Evolutionary conservation across 2,329 filamentous ascomycete genomes (phyloP).

Genomic region (Aspergillus fijiensis): DNA sequence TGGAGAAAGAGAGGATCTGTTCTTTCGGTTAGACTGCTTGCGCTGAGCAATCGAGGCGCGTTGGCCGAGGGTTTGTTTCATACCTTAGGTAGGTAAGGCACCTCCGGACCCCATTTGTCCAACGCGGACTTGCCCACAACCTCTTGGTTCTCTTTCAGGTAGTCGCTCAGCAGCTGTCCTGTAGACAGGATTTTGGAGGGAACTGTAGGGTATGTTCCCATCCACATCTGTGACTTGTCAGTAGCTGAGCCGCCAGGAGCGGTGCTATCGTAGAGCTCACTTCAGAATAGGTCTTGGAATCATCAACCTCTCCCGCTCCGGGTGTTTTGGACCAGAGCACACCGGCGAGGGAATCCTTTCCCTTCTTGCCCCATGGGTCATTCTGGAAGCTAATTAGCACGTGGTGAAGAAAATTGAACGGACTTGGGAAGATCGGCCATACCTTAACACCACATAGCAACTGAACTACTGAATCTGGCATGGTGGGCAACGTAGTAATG

Average conservation of each 20-base stretch:
- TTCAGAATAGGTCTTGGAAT: conserved; percentile 63
- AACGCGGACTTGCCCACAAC: conserved; percentile 64
- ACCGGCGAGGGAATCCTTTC: conserved; percentile 64
- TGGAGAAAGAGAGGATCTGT: conserved; percentile 69
- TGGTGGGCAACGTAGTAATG: conserved; percentile 20
- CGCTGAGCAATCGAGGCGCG: background rate
- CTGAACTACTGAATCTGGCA: conserved; percentile 55
- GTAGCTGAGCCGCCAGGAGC: background rate
- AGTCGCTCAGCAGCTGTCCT: conserved; percentile 63
- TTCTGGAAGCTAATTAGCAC: conserved; percentile 40
- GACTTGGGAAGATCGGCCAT: conserved; percentile 1
- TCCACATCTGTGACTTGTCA: conserved; percentile 59
- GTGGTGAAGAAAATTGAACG: background rate
- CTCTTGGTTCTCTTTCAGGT: conserved; percentile 62
- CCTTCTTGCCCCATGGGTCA: conserved; percentile 71
- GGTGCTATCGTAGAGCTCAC: conserved; percentile 30
- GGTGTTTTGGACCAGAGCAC: conserved; percentile 65
- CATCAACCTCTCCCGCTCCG: conserved; percentile 62
- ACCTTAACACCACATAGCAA: conserved; percentile 56
- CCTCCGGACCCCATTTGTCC: conserved; percentile 61
- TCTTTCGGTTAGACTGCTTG: background rate
- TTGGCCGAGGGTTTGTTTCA: background rate
- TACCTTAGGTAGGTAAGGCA: conserved; percentile 72
- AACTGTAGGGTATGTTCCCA: conserved; percentile 72
- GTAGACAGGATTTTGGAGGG: conserved; percentile 64